Conservation (phyloP, 495 filamentous ascomycete species). For the Penicillium lagena region DNA sequence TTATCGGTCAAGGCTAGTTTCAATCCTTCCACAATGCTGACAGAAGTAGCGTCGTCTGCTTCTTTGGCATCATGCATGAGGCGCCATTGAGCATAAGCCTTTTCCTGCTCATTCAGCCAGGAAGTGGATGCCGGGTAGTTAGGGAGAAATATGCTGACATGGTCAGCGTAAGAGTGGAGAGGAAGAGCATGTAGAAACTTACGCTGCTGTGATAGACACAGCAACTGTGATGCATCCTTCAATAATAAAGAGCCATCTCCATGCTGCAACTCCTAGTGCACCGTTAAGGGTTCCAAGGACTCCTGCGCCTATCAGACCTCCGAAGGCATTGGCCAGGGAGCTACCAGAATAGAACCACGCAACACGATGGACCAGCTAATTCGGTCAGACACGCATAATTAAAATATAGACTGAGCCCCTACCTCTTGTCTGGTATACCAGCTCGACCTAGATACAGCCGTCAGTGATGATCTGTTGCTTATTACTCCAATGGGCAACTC, state of each 20-base stretch:
- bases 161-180: too few species aligned
- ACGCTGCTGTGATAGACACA: slow-evolving; percentile 9
- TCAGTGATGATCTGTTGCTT: neutral
- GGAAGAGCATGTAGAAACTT: neutral
- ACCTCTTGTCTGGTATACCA: slow-evolving; percentile 20
- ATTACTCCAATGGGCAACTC: slow-evolving; percentile 10
- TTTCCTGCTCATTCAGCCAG: slow-evolving; percentile 15
- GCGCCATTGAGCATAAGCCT: slow-evolving; percentile 11
- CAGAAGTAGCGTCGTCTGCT: slow-evolving; percentile 10
- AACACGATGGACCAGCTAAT: slow-evolving; percentile 4
- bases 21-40: slow-evolving; percentile 11
- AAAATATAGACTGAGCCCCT: neutral
- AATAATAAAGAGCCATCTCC: slow-evolving; percentile 19
- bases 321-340: slow-evolving; percentile 18
- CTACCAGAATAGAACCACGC: slow-evolving; percentile 17
- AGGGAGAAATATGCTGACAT: too few species aligned
- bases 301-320: slow-evolving; percentile 13
- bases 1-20: slow-evolving; percentile 16
- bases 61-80: slow-evolving; percentile 7
- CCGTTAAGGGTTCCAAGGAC: slow-evolving; percentile 12
- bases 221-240: slow-evolving; percentile 17
- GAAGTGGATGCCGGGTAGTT: too few species aligned
- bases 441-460: slow-evolving; percentile 10
- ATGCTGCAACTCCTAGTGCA: slow-evolving; percentile 9
- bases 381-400: too few species aligned